Percentiles rank a stretch among this genome's conserved stretches.
phyloP scores from a whole-genome alignment of 2,329 filamentous ascomycete genomes.

The Metarhizium sp. region DNA sequence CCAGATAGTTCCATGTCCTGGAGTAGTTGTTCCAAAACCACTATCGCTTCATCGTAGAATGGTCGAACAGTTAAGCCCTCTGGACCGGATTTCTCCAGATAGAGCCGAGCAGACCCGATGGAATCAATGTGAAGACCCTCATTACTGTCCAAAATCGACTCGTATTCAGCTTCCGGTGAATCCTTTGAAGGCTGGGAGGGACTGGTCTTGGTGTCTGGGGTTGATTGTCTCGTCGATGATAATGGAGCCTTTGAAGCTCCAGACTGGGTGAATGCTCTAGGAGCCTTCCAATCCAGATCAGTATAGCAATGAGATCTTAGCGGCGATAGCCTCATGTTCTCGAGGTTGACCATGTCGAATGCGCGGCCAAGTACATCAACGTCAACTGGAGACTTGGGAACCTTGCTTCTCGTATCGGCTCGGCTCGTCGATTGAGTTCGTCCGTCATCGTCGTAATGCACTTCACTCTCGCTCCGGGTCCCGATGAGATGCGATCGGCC shows the following conservation, averaged over 20 bases:
- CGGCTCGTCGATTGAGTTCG: background rate
- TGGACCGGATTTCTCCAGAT: background rate
- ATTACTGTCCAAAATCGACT: background rate
- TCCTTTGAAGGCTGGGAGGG: background rate
- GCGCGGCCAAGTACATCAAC: background rate
- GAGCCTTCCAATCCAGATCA: slow-evolving; percentile 1
- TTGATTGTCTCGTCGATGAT: background rate
- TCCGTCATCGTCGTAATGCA: background rate
- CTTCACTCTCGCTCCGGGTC: background rate
- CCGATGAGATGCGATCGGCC: slow-evolving; percentile 9
- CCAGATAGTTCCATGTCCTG: slow-evolving; percentile 3
- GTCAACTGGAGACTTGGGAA: background rate
- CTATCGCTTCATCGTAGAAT: slow-evolving; percentile 6
- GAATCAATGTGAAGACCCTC: background rate
- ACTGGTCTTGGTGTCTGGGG: background rate
- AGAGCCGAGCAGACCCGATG: slow-evolving; percentile 1
- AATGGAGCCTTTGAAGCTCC: background rate
- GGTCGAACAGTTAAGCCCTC: background rate
- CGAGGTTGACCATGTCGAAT: slow-evolving; percentile 3
- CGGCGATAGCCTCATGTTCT: background rate
- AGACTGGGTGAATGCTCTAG: background rate
- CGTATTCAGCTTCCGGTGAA: background rate
- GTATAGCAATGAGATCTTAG: background rate
- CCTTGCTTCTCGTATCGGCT: background rate
- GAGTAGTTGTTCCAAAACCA: slow-evolving; percentile 6